Evolutionary conservation across 2,329 filamentous ascomycete species (phyloP).

Genomic region (Cercospora nicotianae): DNA sequence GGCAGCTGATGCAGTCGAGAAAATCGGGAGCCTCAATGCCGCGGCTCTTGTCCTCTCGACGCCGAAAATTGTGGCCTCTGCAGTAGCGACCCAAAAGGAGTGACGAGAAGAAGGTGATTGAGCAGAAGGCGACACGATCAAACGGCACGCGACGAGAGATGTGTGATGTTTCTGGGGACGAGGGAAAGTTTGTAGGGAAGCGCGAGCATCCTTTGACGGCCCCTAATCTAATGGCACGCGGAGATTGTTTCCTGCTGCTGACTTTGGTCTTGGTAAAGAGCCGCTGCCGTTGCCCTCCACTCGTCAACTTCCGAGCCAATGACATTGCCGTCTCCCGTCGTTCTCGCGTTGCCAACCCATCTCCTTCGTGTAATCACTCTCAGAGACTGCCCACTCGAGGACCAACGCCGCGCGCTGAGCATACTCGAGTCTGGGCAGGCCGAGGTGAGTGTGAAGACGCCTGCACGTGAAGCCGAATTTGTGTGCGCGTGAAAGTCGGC

Average conservation of each 20-base stretch:
- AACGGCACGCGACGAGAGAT: conserved; percentile 1
- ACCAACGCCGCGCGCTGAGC: background rate
- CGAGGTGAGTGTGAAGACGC: background rate
- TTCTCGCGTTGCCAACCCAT: conserved; percentile 1
- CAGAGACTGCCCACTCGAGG: background rate
- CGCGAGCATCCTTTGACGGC: background rate
- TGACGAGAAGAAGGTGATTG: background rate
- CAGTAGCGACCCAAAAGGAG: background rate
- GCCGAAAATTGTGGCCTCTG: background rate
- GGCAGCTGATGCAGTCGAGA: background rate
- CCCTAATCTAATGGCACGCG: conserved; percentile 6
- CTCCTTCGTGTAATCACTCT: background rate
- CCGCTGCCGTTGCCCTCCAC: conserved; percentile 6
- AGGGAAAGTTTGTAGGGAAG: conserved; percentile 6
- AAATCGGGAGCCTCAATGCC: conserved; percentile 2
- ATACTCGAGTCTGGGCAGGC: background rate
- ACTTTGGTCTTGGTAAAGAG: conserved; percentile 7
- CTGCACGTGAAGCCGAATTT: background rate
- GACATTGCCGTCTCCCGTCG: background rate
- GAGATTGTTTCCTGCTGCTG: conserved; percentile 7
- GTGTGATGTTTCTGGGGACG: background rate
- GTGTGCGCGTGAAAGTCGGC: background rate
- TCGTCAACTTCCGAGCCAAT: background rate
- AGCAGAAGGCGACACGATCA: background rate
- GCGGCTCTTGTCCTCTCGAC: conserved; percentile 2